Evolutionary conservation across 108 stramenopile genomes (phyloP).

Genomic region (Cyclotella kingstonii): DNA sequence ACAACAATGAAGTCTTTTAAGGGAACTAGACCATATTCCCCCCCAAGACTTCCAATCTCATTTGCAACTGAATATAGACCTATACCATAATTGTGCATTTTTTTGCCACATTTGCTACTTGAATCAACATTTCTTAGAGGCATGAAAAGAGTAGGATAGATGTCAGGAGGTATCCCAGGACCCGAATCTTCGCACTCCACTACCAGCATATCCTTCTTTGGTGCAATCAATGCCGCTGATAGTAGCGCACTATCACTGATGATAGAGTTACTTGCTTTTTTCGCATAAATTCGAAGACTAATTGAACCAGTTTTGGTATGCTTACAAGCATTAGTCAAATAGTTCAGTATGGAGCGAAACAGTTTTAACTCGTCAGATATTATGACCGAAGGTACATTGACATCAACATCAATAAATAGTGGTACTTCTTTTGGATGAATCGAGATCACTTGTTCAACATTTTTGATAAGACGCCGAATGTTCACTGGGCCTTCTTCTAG

Average conservation of each 20-base stretch:
- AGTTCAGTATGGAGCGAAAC: slow-evolving; percentile 69
- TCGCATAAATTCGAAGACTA: slow-evolving; percentile 44
- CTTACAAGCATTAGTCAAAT: slow-evolving; percentile 70
- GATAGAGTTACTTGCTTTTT: slow-evolving; percentile 9
- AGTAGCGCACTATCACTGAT: slow-evolving; percentile 9
- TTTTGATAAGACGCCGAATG: slow-evolving; percentile 48
- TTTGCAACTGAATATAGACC: slow-evolving; percentile 64
- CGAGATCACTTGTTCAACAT: slow-evolving; percentile 50
- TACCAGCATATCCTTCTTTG: slow-evolving; percentile 31
- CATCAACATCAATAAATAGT: slow-evolving; percentile 46
- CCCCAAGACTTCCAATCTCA: slow-evolving; percentile 50
- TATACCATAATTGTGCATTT: slow-evolving; percentile 41
- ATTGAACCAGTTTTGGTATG: slow-evolving; percentile 59
- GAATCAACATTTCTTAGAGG: slow-evolving; percentile 24
- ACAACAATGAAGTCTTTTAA: slow-evolving; percentile 4
- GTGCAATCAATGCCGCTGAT: slow-evolving; percentile 21
- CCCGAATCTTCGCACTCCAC: slow-evolving; percentile 76
- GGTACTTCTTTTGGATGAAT: slow-evolving; percentile 65
- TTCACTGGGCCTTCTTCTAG: slow-evolving; percentile 18
- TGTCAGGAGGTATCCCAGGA: slow-evolving; percentile 50
- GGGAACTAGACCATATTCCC: slow-evolving; percentile 40
- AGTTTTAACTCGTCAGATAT: slow-evolving; percentile 66
- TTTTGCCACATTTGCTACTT: not conserved
- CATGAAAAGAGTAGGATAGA: slow-evolving; percentile 57
- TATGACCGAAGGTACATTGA: slow-evolving; percentile 40